phyloP scores from a whole-genome alignment of 169 alveolate species.

The Eimeria maxima region DNA sequence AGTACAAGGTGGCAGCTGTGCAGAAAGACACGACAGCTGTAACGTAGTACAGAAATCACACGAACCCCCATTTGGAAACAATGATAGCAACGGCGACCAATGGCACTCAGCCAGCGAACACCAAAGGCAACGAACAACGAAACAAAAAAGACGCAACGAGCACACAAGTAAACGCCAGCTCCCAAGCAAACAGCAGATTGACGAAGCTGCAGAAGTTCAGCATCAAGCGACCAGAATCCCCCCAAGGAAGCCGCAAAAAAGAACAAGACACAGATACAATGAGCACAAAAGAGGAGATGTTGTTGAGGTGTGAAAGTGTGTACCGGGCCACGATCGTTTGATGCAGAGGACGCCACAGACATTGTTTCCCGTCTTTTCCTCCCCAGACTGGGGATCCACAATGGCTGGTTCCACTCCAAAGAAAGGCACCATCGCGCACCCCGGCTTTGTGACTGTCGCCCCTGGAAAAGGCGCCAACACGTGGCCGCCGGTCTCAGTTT shows the following conservation, averaged over 20 bases:
- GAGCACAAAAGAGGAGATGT: no score
- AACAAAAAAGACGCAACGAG: neutral
- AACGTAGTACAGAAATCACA: no score
- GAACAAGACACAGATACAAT: neutral
- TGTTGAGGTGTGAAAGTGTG: no score
- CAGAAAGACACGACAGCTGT: no score
- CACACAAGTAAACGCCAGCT: no score
- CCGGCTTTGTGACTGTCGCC: slow-evolving; percentile 94
- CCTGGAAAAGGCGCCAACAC: slow-evolving; percentile 96
- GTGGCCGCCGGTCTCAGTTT: slow-evolving; percentile 98
- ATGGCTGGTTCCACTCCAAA: slow-evolving; percentile 94
- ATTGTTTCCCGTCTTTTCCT: slow-evolving; percentile 89
- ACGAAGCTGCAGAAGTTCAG: neutral
- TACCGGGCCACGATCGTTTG: slow-evolving; percentile 95
- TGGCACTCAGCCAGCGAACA: no score
- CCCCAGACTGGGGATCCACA: slow-evolving; percentile 93
- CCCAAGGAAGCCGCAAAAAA: neutral
- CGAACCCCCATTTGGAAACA: no score
- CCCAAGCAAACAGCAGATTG: no score
- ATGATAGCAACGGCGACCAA: no score
- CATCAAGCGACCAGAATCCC: no score
- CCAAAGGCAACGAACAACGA: neutral
- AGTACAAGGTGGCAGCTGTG: no score
- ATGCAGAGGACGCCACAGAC: slow-evolving; percentile 93
- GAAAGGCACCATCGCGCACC: slow-evolving; percentile 96